These are phyloP conservation scores for Sphagnum fallax DNA, from an alignment of 228 moss, liverwort and hornwort genomes.

Conservation along the genomic window DNA sequence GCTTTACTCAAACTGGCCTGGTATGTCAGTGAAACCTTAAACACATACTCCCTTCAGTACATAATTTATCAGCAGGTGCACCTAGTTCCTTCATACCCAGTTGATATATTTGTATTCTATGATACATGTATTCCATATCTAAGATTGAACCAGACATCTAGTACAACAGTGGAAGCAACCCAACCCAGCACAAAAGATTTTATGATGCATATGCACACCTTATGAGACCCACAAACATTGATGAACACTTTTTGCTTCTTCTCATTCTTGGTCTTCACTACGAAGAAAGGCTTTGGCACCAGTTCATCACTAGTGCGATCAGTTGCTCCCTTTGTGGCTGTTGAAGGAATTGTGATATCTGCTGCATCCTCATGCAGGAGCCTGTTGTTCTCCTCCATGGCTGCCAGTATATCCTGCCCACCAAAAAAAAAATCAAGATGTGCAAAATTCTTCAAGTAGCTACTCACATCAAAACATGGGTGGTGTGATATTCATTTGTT, in stretches of 20 bases:
- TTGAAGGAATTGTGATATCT: constrained; percentile 26
- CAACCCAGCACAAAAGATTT: no score
- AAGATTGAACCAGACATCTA: no score
- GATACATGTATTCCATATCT: no score
- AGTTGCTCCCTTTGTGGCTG: constrained; percentile 22
- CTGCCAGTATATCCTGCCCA: constrained; percentile 32
- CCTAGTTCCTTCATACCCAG: no score
- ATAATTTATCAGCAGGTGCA: no score
- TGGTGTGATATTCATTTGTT: no score
- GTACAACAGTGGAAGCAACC: no score
- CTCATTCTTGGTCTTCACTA: constrained; percentile 51
- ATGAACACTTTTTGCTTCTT: constrained; percentile 44
- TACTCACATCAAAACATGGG: no score
- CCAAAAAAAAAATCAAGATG: background rate
- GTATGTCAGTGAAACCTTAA: no score
- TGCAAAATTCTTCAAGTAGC: background rate
- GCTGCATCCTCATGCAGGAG: constrained; percentile 12
- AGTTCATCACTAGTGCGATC: constrained; percentile 32
- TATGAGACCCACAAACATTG: constrained; percentile 47
- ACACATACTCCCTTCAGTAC: no score
- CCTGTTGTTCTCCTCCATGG: constrained; percentile 25
- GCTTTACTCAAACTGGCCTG: no score
- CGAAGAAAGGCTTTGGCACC: constrained; percentile 46
- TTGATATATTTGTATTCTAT: no score
- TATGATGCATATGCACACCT: constrained; percentile 10